Evolutionary conservation across 2,329 filamentous ascomycete genomes (phyloP).

Genomic region (Colletotrichum sp.): DNA sequence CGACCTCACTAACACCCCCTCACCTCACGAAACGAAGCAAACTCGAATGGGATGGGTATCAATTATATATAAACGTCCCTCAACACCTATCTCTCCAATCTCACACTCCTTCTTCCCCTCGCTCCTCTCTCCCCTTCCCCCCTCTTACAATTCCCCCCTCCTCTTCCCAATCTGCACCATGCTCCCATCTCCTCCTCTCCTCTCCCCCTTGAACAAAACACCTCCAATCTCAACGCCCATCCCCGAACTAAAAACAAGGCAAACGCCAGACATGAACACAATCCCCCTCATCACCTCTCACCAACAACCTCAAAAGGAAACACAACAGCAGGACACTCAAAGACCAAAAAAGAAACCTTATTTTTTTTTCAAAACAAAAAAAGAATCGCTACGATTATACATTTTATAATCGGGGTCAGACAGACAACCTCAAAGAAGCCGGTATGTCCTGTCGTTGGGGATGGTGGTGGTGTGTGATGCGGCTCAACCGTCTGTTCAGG

Average conservation of each 20-base stretch:
- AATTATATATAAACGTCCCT: conserved; percentile 1
- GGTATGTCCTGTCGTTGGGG: not conserved
- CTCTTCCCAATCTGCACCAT: not conserved
- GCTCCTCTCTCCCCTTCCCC: not conserved
- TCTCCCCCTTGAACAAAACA: not conserved
- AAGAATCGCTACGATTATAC: conserved; percentile 18
- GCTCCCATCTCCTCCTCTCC: not conserved
- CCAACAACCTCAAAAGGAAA: not conserved
- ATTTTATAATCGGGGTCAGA: conserved; percentile 8
- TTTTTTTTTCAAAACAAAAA: not conserved
- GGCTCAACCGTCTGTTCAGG: conserved; percentile 6
- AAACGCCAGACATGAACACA: not conserved
- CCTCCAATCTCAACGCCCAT: not conserved
- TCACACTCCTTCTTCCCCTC: not conserved
- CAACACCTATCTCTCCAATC: not conserved
- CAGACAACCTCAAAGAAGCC: not conserved
- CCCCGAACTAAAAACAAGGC: not conserved
- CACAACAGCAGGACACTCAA: not conserved
- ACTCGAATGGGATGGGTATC: conserved; percentile 41
- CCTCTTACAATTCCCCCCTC: not conserved
- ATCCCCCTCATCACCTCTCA: not conserved
- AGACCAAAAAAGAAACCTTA: not conserved
- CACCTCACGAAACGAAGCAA: conserved; percentile 31
- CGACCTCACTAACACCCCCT: not conserved
- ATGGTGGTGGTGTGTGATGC: not conserved